Evolutionary conservation across 2,329 filamentous ascomycete species (phyloP).

Genomic region (Rhynchosporium secalis): DNA sequence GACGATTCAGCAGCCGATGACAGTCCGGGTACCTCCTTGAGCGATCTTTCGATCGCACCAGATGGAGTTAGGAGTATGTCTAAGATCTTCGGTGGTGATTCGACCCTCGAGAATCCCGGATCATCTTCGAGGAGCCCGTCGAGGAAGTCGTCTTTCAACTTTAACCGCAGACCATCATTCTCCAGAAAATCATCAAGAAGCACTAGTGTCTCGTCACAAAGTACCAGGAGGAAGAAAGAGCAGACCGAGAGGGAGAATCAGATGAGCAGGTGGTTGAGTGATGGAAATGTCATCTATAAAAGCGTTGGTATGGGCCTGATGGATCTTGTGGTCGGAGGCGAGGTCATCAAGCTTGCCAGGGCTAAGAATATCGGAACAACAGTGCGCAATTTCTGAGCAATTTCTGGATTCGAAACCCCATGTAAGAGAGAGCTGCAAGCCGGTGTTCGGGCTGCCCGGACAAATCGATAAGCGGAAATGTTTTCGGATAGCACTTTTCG

Average conservation of each 20-base stretch:
- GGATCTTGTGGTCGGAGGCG: slow-evolving; percentile 63
- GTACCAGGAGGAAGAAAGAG: slow-evolving; percentile 26
- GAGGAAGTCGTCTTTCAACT: slow-evolving; percentile 29
- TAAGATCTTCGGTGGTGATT: slow-evolving; percentile 21
- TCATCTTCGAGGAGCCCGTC: slow-evolving; percentile 21
- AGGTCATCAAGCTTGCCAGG: slow-evolving; percentile 56
- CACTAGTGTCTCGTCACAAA: slow-evolving; percentile 19
- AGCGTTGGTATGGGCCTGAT: slow-evolving; percentile 66
- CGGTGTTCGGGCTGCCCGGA: not conserved
- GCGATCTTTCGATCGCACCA: slow-evolving; percentile 10
- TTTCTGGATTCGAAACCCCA: not conserved
- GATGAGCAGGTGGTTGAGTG: slow-evolving; percentile 56
- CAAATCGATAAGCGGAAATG: not conserved
- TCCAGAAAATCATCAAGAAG: slow-evolving; percentile 20
- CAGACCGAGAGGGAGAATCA: slow-evolving; percentile 47
- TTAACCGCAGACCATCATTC: slow-evolving; percentile 24
- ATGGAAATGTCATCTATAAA: slow-evolving; percentile 68
- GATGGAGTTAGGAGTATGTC: slow-evolving; percentile 22
- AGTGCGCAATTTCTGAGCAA: slow-evolving; percentile 51
- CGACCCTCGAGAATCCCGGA: slow-evolving; percentile 8
- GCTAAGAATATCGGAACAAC: slow-evolving; percentile 55
- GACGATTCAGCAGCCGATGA: slow-evolving; percentile 25
- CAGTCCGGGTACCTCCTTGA: slow-evolving; percentile 14
- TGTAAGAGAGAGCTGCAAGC: not conserved
- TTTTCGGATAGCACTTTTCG: not conserved